Percentiles rank a stretch among this genome's conserved stretches.
These are phyloP conservation scores for Pythium brachiatum DNA, from an alignment of 352 stramenopile genomes.

Conservation along the genomic window DNA sequence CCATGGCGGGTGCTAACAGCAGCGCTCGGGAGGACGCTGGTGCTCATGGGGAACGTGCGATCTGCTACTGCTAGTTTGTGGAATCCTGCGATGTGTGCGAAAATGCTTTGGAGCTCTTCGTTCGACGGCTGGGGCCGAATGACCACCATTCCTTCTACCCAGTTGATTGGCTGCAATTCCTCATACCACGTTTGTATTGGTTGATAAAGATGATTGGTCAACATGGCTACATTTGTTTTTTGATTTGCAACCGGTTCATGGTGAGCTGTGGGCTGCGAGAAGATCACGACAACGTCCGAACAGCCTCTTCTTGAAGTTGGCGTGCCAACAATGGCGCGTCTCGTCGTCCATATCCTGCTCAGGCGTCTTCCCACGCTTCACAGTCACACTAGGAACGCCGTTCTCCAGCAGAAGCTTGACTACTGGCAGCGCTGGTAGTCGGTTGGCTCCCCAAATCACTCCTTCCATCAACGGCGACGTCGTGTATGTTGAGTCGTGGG, in stretches of 20 bases:
- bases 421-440: not conserved
- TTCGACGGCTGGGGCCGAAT: constrained; percentile 5
- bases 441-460: not conserved
- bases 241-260: not conserved
- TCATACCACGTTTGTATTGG: not conserved
- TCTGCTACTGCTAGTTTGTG: too few relatives aligned
- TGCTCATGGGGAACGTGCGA: not conserved
- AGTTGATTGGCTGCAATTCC: not conserved
- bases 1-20: constrained; percentile 11
- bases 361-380: not conserved
- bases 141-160: not conserved
- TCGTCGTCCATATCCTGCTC: not conserved
- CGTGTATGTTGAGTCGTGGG: too few relatives aligned
- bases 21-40: not conserved
- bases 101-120: not conserved
- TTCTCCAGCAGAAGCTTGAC: not conserved
- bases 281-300: too few relatives aligned
- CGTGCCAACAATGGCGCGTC: too few relatives aligned
- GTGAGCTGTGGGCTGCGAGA: too few relatives aligned
- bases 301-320: too few relatives aligned
- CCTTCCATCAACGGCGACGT: not conserved
- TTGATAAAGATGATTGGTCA: not conserved
- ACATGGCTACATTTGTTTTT: not conserved
- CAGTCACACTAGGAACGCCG: not conserved
- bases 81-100: not conserved